A percentile compares a stretch with the other conserved stretches of the same genome.
phyloP scores from a whole-genome alignment of 345 rosid species.

The Alliaria petiolata region DNA sequence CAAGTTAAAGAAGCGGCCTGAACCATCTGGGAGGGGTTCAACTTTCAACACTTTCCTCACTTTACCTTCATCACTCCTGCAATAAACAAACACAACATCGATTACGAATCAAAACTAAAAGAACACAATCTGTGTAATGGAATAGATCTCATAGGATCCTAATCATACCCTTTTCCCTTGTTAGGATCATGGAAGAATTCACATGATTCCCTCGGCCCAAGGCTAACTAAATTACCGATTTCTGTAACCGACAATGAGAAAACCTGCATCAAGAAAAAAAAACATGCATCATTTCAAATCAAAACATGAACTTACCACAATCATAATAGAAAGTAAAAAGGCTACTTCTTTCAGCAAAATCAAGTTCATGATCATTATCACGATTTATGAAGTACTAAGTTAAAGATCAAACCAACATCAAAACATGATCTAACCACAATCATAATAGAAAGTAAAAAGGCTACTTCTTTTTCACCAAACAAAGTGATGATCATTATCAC shows the following conservation, averaged over 20 bases:
- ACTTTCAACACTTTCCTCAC: conserved; percentile 88
- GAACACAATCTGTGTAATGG: not conserved
- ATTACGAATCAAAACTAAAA: not conserved
- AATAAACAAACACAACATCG: conserved; percentile 11
- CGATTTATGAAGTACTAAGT: not conserved
- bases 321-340: not conserved
- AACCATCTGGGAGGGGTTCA: conserved; percentile 93
- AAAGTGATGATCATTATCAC: not conserved
- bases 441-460: not conserved
- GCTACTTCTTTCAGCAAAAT: not conserved
- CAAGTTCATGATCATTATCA: not conserved
- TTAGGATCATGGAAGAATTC: conserved; percentile 88
- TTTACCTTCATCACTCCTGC: conserved; percentile 87
- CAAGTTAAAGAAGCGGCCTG: conserved; percentile 91
- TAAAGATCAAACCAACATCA: conserved; percentile 26
- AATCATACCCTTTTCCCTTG: conserved; percentile 74
- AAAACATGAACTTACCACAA: not conserved
- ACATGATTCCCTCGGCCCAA: conserved; percentile 66
- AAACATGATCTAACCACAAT: not conserved
- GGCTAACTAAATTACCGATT: conserved; percentile 68
- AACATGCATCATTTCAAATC: not conserved
- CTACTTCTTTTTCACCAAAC: not conserved
- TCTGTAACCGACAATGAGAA: conserved; percentile 83
- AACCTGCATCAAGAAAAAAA: conserved; percentile 39
- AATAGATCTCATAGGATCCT: not conserved